Evolutionary conservation across 1,284 basidiomycete genomes (phyloP), one percentile per base, ranked within the genome.

Genomic region (Ustilago xerochloae): DNA sequence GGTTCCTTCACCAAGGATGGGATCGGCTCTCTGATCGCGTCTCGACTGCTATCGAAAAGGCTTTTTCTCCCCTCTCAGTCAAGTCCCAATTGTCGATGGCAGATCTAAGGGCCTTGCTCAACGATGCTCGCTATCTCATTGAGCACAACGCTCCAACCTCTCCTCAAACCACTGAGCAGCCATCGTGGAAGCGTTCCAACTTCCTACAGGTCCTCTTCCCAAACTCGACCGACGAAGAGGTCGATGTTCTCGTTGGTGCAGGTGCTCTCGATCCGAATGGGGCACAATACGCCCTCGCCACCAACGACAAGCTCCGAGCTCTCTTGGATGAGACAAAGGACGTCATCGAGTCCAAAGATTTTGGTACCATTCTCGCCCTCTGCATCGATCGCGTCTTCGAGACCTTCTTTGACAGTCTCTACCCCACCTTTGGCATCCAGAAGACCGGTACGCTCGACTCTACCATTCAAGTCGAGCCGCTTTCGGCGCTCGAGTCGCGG

Each of bases 1-100:
- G 93, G 92, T 87, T 95, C 48, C 82, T 96, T 57, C 91, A 96
- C 78, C 90, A 92, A 4, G 93, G 94, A 0, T 95, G 93, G 92
- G 91, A 91, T 77, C 89, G 91, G 57, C 88, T 95, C 0, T 89
- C 89, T 1, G 89, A 90, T 70, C 86, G 91, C 22, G 91, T 94
- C 1, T 85, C 90, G 69, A 85, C 88, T 43, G 91, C 89, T 0
- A 92, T 94, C 0, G 90, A 93, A 79, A 90, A 91, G 55, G 90
- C 91, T 0, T 91, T 95, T 32, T 48, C 64, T 10, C 67, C 90
- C 0, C 89, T 94, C 4, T 91, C 91, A 0, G 85, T 95, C 35
- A 94, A 94, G 84, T 87, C 89, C 0, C 90, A 90, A 70, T 85
- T 94, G 16, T 88, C 89, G 1, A 86, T 88, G 9, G 86, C 87